These are phyloP conservation scores for Houttuynia cordata DNA, from an alignment of 164 flowering plant species.

Conservation along the genomic window DNA sequence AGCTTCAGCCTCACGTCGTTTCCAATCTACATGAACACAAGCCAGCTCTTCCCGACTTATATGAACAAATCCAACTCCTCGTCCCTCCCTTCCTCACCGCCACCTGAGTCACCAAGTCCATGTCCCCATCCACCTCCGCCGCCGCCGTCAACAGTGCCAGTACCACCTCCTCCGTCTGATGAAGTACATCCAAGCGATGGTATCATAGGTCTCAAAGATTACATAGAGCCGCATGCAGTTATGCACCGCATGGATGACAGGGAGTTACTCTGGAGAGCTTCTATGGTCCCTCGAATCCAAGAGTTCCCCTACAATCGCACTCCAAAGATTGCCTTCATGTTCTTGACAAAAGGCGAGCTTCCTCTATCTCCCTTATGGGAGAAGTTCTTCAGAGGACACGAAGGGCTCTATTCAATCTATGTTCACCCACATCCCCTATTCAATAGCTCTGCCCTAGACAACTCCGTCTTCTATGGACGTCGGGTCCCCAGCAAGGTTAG, in stretches of 20 bases:
- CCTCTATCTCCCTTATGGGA: conserved; percentile 55
- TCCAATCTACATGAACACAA: background rate
- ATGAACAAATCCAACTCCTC: conserved; percentile 11
- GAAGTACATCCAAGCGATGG: background rate
- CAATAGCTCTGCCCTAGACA: conserved; percentile 23
- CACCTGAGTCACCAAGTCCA: background rate
- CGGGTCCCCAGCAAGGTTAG: conserved; percentile 55
- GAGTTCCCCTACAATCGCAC: conserved; percentile 21
- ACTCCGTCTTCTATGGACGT: conserved; percentile 34
- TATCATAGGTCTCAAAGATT: conserved; percentile 15
- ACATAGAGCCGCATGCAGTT: conserved; percentile 10
- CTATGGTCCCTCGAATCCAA: conserved; percentile 27
- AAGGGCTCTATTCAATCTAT: conserved; percentile 41
- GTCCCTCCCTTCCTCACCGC: background rate
- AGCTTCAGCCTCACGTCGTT: conserved; percentile 1
- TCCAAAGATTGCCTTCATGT: conserved; percentile 56
- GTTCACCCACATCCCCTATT: conserved; percentile 42
- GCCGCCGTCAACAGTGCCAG: background rate
- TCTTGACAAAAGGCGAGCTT: conserved; percentile 33
- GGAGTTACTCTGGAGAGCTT: conserved; percentile 39
- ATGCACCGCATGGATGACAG: conserved; percentile 38
- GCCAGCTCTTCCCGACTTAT: background rate
- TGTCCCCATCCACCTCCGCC: background rate
- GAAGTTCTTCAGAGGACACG: conserved; percentile 42
- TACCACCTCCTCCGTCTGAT: conserved; percentile 2